Evolutionary conservation across 2,329 filamentous ascomycete species (phyloP).

Genomic region (Didymella glomerata): DNA sequence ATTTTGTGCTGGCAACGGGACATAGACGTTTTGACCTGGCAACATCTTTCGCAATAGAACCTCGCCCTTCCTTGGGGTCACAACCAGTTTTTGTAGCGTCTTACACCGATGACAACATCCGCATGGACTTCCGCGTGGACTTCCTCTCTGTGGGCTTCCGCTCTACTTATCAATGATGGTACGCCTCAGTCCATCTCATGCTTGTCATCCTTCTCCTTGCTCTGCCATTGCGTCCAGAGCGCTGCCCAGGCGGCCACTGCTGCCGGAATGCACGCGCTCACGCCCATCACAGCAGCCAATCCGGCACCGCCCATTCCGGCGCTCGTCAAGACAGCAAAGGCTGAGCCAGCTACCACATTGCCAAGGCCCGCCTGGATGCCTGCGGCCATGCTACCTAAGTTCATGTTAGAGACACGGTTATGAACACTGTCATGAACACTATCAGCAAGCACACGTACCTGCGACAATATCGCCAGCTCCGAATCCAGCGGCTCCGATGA

Average conservation of each 20-base stretch:
- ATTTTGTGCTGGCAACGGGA: too few relatives aligned
- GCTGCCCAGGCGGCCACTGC: neutral
- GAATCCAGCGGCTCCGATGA: neutral
- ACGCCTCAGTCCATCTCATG: neutral
- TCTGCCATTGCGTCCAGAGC: neutral
- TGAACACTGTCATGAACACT: neutral
- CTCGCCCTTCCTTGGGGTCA: too few relatives aligned
- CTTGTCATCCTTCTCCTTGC: neutral
- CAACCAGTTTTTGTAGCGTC: too few relatives aligned
- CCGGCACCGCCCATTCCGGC: constrained; percentile 40
- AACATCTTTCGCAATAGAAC: too few relatives aligned
- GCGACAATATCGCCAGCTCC: neutral
- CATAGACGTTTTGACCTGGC: too few relatives aligned
- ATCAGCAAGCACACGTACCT: neutral
- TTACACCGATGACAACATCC: too few relatives aligned
- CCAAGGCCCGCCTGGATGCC: constrained; percentile 33
- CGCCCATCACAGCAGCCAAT: constrained; percentile 20
- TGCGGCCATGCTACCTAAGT: constrained; percentile 33
- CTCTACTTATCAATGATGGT: neutral
- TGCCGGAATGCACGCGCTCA: neutral
- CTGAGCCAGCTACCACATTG: constrained; percentile 28
- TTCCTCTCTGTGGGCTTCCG: too few relatives aligned
- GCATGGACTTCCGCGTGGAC: too few relatives aligned
- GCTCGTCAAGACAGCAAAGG: constrained; percentile 35
- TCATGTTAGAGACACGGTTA: neutral